Base-by-base conservation (phyloP, 176 grass and related monocot genomes). In the Poa annua region DNA sequence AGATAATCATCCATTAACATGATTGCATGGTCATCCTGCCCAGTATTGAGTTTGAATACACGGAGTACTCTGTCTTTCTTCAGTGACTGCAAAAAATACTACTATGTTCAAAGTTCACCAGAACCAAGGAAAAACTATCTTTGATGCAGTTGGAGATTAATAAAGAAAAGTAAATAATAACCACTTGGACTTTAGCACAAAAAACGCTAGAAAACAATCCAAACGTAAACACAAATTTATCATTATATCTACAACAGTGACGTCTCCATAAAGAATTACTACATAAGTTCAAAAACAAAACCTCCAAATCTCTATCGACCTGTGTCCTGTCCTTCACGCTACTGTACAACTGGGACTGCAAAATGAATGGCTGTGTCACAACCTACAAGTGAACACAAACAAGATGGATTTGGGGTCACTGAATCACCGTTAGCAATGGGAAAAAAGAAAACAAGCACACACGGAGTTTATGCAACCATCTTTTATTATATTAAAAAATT, bases 291-390 rank as follows among this genome's bases (percentile, higher is more conserved):
- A 39, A 39, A 39, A 76, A 87, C 10, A 81, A 59, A 79, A 93
- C 94, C 94, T 97, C 94, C 79, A 97, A 91, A 77, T 97, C 89
- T 93, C 91, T 87, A 59, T 97, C 94, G 67, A 97, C 91, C 91
- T 93, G 91, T 42, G 94, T 97, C 80, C 91, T 91, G 83, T 97
- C 89, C 85, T 93, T 97, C 73, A 97, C 82, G 0, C 91, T 97
- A 66, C 94, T 97, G 69, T 97, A 97, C 39, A 97, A 80, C 8
- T 97, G 94, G 3, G 91, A 97, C 35, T 88, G 86, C 38, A 97
- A 80, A 86, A 97, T 91, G 79, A 97, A 91, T 44, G 94, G 94
- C 21, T 74, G 88, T 5, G 70, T 74, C 17, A 83, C 59, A 85
- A 92, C 83, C 93, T 95, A 81, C 61, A 85, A 64, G 64, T 54